phyloP scores from a whole-genome alignment of 225 moss, liverwort and hornwort species.

The Takakia lepidozioides region DNA sequence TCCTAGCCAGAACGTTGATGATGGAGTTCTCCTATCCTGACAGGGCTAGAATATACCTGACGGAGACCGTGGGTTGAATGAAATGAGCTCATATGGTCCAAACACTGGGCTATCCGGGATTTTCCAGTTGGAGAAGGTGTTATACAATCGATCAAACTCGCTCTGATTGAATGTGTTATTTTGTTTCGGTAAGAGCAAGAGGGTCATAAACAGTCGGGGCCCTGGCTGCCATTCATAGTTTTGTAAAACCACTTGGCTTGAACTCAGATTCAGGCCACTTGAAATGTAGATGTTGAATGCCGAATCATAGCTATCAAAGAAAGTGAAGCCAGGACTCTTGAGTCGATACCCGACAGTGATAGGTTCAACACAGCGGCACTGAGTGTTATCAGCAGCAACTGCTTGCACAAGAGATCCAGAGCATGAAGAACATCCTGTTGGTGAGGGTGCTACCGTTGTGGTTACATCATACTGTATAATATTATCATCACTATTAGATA shows the following conservation, averaged over 20 bases:
- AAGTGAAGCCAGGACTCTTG: slow-evolving; percentile 60
- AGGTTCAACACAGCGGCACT: slow-evolving; percentile 19
- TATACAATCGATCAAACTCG: slow-evolving; percentile 39
- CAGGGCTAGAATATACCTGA: neutral
- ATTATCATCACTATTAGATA: too few relatives aligned
- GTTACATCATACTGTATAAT: too few relatives aligned
- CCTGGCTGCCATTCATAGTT: slow-evolving; percentile 43
- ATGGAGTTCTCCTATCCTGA: neutral
- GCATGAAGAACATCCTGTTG: too few relatives aligned
- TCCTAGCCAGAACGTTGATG: too few relatives aligned
- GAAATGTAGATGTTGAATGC: slow-evolving; percentile 44
- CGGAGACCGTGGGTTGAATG: slow-evolving; percentile 17
- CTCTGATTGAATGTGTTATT: slow-evolving; percentile 30
- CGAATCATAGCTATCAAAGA: slow-evolving; percentile 28
- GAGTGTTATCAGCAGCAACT: too few relatives aligned
- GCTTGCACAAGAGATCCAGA: too few relatives aligned
- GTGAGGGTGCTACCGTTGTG: too few relatives aligned
- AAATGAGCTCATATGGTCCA: slow-evolving; percentile 71
- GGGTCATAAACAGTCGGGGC: slow-evolving; percentile 39
- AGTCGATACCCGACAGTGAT: slow-evolving; percentile 49
- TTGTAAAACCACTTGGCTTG: slow-evolving; percentile 42
- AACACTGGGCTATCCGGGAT: slow-evolving; percentile 35
- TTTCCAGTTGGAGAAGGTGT: slow-evolving; percentile 24
- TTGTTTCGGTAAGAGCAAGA: slow-evolving; percentile 32
- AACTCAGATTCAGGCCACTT: slow-evolving; percentile 14